Conservation (phyloP, 805 yeast genomes). For the Monosporozyma solicola region DNA sequence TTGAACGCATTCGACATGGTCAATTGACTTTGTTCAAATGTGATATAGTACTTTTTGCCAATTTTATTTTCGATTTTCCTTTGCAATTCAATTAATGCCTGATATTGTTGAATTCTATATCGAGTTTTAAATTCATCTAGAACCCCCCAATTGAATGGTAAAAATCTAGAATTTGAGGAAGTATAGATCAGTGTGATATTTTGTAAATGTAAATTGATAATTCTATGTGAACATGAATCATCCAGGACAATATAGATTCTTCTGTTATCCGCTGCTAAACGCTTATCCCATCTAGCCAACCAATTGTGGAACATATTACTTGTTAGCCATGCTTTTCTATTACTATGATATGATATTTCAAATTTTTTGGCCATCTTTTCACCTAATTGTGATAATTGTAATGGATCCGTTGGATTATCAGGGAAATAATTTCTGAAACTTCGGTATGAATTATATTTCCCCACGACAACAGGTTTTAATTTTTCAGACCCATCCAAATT, state of each 20-base stretch:
- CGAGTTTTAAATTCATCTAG: conserved; percentile 51
- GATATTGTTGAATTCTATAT: conserved; percentile 50
- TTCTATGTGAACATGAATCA: conserved; percentile 55
- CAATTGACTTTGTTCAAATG: conserved; percentile 35
- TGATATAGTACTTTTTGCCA: conserved; percentile 17
- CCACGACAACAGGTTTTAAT: conserved; percentile 51
- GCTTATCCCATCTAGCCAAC: conserved; percentile 50
- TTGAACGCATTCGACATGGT: conserved; percentile 50
- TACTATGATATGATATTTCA: conserved; percentile 48
- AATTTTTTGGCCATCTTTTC: conserved; percentile 42
- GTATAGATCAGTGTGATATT: conserved; percentile 35
- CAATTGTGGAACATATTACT: conserved; percentile 56
- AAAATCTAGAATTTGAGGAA: conserved; percentile 34
- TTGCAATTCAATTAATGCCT: conserved; percentile 28
- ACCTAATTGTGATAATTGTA: conserved; percentile 25
- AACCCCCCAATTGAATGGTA: conserved; percentile 59
- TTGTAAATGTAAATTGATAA: conserved; percentile 42
- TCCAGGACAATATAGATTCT: conserved; percentile 49
- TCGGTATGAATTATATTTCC: conserved; percentile 42
- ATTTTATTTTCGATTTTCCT: conserved; percentile 10
- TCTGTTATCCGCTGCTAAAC: conserved; percentile 39
- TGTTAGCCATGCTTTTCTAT: conserved; percentile 55
- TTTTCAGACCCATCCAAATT: conserved; percentile 58
- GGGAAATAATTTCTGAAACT: conserved; percentile 33
- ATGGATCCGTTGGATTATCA: conserved; percentile 22